Base-by-base conservation (phyloP, 2,329 filamentous ascomycete species). In the Colletotrichum plurivorum region DNA sequence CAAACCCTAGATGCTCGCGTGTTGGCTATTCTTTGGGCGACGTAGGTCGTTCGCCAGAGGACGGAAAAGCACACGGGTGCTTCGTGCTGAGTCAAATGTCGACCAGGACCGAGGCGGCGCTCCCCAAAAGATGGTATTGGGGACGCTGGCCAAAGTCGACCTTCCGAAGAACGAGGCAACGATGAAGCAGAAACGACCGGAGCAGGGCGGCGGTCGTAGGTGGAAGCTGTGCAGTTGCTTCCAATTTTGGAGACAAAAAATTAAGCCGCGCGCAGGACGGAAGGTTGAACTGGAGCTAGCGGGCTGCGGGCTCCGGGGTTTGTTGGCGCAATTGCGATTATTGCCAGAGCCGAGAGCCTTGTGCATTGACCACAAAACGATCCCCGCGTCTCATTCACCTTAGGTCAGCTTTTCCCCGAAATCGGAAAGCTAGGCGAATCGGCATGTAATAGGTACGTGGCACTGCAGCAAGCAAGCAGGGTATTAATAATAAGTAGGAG, bases 291-390 rank as follows among this genome's bases (percentile, higher is more conserved):
- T 69, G 51, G 63, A 66, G 55, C 66, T 69, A 69, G 36, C 66
- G 51, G 55, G 49, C 25, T 59, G 66, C 66, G 66, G 66, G 60
- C 48, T 59, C 48, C 66, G 61, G 51, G 67, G 62, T 69, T 69
- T 66, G 67, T 56, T 69, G 62, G 67, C 62, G 67, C 62, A 67
- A 61, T 55, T 55, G 56, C 62, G 63, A 69, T 56, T 53, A 61
- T 53, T 69, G 66, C 66, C 55, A 56, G 61, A 60, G 31, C 66
- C 65, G 48, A 41, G 46, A 66, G 67, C 63, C 62, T 69, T 16
- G 67, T 16, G 67, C 67, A 69, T 45, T 13, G 67, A 36, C 16
- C 56, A 43, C 36, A 39, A 0, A n/a, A 12, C 27, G 51, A 46
- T 56, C 67, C 51, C 55, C 43, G 56, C 67, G 41, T 9, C 31